phyloP scores from a whole-genome alignment of 352 stramenopile species.

The Pythium volutum region DNA sequence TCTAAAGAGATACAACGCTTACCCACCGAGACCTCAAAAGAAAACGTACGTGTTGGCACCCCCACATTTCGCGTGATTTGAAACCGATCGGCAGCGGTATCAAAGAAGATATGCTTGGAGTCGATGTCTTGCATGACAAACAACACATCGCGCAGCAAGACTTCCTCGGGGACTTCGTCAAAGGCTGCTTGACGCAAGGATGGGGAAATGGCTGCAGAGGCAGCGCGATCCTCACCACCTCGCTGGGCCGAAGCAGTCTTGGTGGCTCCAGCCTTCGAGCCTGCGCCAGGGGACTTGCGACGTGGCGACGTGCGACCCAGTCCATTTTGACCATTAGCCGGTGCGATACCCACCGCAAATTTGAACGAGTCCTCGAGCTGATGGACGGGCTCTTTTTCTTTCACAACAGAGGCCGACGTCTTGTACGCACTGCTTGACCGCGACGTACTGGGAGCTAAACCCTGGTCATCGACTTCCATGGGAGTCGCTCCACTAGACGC shows the following conservation, averaged over 20 bases:
- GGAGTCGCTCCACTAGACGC: background rate
- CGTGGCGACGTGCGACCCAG: constrained; percentile 14
- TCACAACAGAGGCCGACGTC: background rate
- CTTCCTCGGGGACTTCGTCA: constrained; percentile 73
- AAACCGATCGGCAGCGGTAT: constrained; percentile 68
- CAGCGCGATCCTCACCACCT: background rate
- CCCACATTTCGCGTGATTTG: constrained; percentile 74
- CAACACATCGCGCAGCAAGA: constrained; percentile 90
- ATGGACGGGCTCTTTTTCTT: constrained; percentile 33
- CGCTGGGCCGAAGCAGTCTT: constrained; percentile 25
- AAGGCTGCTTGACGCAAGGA: constrained; percentile 36
- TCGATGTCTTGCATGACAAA: constrained; percentile 93
- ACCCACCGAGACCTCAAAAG: background rate
- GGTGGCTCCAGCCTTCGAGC: constrained; percentile 22
- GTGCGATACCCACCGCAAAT: constrained; percentile 62
- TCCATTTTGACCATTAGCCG: constrained; percentile 12
- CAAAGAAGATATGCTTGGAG: constrained; percentile 87
- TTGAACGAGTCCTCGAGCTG: constrained; percentile 81
- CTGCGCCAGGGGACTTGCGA: constrained; percentile 18
- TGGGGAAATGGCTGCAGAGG: background rate
- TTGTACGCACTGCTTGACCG: background rate
- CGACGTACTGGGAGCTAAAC: background rate
- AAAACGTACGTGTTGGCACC: constrained; percentile 70
- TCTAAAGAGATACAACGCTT: background rate
- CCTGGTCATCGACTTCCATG: constrained; percentile 27